A percentile compares a stretch with the other conserved stretches of the same genome.
phyloP scores from a whole-genome alignment of 371 early-diverging fungal genomes.

The Rhizopus microsporus region DNA sequence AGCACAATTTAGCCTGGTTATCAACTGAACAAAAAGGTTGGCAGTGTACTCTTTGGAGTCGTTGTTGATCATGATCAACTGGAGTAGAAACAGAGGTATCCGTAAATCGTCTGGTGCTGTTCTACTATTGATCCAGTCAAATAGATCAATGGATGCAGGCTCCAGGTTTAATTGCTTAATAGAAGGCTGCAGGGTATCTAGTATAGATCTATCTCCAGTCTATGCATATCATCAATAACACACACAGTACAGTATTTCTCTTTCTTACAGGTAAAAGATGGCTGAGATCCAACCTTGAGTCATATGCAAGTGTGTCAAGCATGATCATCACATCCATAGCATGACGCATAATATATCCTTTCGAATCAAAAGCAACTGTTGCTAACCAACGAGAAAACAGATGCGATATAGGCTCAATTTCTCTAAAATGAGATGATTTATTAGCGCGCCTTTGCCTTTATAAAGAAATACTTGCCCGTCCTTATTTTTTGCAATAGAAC shows the following conservation, averaged over 20 bases:
- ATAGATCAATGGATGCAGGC: conserved; percentile 40
- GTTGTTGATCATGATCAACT: conserved; percentile 25
- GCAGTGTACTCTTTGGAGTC: conserved; percentile 21
- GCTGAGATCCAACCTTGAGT: conserved; percentile 28
- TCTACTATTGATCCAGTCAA: conserved; percentile 32
- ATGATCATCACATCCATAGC: conserved; percentile 46
- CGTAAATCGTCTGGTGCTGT: conserved; percentile 24
- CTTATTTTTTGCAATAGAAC: conserved; percentile 18
- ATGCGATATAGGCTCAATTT: conserved; percentile 11
- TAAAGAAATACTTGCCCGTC: conserved; percentile 16
- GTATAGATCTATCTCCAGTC: conserved; percentile 38
- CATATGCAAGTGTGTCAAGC: conserved; percentile 43
- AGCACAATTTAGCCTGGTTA: conserved; percentile 30
- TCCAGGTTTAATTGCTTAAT: conserved; percentile 37
- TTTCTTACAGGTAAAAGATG: conserved; percentile 38
- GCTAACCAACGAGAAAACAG: conserved; percentile 43
- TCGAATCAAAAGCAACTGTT: conserved; percentile 35
- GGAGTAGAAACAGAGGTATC: conserved; percentile 41
- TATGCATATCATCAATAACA: background rate
- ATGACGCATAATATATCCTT: conserved; percentile 44
- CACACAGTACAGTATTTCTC: background rate
- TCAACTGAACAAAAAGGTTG: conserved; percentile 34
- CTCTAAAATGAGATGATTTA: background rate
- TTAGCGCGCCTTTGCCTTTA: background rate
- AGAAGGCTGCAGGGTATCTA: conserved; percentile 37